These are phyloP conservation scores for Paramecium sexaurelia DNA, from an alignment of 73 alveolate genomes.

Conservation along the genomic window DNA sequence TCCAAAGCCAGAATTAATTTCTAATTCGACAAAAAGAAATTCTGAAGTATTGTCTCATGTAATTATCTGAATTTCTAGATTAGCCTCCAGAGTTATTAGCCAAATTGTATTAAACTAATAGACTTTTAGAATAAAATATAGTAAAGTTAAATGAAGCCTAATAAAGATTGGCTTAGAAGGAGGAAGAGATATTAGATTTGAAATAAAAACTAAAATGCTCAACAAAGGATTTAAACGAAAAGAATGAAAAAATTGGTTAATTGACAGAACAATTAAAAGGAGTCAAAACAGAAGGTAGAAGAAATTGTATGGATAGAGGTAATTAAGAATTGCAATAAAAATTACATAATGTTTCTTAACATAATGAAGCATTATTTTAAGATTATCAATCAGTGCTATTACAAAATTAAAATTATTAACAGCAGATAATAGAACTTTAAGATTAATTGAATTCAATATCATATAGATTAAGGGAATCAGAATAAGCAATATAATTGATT, in stretches of 20 bases:
- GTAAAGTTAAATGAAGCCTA: not conserved
- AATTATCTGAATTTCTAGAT: not conserved
- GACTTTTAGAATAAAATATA: constrained; percentile 6
- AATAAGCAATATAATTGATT: constrained; percentile 19
- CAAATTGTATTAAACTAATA: constrained; percentile 13
- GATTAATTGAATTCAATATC: constrained; percentile 17
- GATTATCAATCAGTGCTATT: constrained; percentile 21
- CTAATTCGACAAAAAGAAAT: not conserved
- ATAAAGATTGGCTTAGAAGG: not conserved
- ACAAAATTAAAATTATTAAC: not conserved
- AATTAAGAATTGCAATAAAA: not conserved
- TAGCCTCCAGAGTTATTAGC: constrained; percentile 53
- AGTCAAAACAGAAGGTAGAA: not conserved
- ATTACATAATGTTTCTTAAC: not conserved
- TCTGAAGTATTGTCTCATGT: constrained; percentile 23
- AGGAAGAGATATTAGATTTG: not conserved
- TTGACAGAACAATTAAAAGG: not conserved
- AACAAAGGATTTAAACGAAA: not conserved
- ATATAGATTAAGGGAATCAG: constrained; percentile 23
- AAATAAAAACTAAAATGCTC: not conserved
- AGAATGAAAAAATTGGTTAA: not conserved
- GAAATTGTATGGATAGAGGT: not conserved
- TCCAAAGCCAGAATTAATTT: not conserved
- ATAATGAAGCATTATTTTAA: not conserved
- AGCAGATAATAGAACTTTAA: constrained; percentile 22